Evolutionary conservation across 2,329 filamentous ascomycete genomes (phyloP).

Genomic region (Apiospora kogelbergensis): DNA sequence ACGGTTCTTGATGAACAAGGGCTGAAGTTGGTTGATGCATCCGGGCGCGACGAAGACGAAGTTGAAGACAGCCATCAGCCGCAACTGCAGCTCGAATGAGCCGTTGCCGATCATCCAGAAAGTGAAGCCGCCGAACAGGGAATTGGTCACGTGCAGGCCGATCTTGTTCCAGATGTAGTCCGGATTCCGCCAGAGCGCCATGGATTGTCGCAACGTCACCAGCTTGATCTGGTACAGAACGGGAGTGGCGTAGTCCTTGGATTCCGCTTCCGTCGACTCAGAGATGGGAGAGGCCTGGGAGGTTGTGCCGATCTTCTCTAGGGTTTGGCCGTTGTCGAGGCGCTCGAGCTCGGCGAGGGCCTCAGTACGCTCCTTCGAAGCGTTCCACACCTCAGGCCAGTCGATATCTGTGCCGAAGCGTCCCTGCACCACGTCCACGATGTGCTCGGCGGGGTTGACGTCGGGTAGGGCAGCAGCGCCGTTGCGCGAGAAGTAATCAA

Average conservation of each 20-base stretch:
- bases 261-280: not conserved
- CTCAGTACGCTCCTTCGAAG: conserved; percentile 12
- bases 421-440: conserved; percentile 47
- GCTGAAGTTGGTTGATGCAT: conserved; percentile 70
- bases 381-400: conserved; percentile 17
- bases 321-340: conserved; percentile 5
- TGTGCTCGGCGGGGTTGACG: conserved; percentile 50
- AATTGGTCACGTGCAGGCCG: conserved; percentile 68
- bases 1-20: conserved; percentile 75
- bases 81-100: conserved; percentile 70
- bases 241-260: conserved; percentile 64
- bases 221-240: conserved; percentile 61
- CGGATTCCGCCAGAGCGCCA: conserved; percentile 73
- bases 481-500: conserved; percentile 66
- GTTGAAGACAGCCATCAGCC: conserved; percentile 73
- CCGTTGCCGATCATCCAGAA: conserved; percentile 69
- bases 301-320: not conserved
- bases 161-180: conserved; percentile 77
- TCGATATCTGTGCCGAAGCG: conserved; percentile 40
- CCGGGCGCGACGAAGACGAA: conserved; percentile 67
- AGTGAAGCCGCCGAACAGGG: conserved; percentile 78
- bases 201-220: conserved; percentile 69
- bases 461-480: conserved; percentile 59
- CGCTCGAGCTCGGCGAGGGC: conserved; percentile 14
- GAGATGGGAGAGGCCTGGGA: not conserved